Evolutionary conservation across 2,329 filamentous ascomycete species (phyloP).

Genomic region (Ascochyta fabae): DNA sequence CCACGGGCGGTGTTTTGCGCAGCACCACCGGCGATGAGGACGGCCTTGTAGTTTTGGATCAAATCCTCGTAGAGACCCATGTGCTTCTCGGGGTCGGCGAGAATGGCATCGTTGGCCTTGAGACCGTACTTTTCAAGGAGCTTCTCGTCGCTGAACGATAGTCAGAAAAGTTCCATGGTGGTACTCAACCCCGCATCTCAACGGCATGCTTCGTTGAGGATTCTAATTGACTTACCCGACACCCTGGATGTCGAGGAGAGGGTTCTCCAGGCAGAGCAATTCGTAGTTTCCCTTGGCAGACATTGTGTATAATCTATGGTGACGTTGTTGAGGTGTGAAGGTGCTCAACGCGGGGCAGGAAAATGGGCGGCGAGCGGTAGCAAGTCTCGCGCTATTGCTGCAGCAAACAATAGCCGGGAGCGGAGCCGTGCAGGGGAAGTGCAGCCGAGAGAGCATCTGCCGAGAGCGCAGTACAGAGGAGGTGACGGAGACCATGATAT

Average conservation of each 20-base stretch:
- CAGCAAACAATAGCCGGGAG: background rate
- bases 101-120: slow-evolving; percentile 96
- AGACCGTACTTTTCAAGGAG: slow-evolving; percentile 91
- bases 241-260: slow-evolving; percentile 96
- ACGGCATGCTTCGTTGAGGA: background rate
- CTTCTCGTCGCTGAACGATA: slow-evolving; percentile 69
- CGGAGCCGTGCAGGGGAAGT: slow-evolving; percentile 1
- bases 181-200: slow-evolving; percentile 16
- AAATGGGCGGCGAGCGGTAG: slow-evolving; percentile 25
- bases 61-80: slow-evolving; percentile 90
- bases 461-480: background rate
- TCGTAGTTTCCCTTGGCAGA: slow-evolving; percentile 78
- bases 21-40: slow-evolving; percentile 93
- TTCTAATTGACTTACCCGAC: slow-evolving; percentile 59
- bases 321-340: slow-evolving; percentile 24
- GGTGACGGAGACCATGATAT: background rate
- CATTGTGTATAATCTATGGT: slow-evolving; percentile 61
- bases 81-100: slow-evolving; percentile 86
- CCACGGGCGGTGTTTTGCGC: slow-evolving; percentile 97
- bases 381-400: slow-evolving; percentile 23
- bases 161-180: slow-evolving; percentile 31
- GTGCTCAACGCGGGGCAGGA: slow-evolving; percentile 26
- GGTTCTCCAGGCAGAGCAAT: slow-evolving; percentile 95
- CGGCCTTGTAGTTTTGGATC: slow-evolving; percentile 88
- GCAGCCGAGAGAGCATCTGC: slow-evolving; percentile 1